These are phyloP conservation scores for Botrytis galanthina DNA, from an alignment of 2,329 filamentous ascomycete species.

Conservation along the genomic window DNA sequence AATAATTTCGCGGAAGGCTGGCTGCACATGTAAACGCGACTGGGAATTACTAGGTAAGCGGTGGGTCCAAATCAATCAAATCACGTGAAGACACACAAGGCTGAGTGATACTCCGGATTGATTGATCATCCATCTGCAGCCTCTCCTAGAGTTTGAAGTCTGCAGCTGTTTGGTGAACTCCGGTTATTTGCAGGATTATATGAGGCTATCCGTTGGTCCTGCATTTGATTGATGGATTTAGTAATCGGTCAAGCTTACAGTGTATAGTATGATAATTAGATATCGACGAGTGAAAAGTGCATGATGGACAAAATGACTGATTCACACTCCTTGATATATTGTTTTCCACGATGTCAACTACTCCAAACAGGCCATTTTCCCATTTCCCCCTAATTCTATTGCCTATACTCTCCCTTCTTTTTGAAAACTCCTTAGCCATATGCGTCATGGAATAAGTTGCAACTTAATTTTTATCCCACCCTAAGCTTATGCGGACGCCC, in stretches of 20 bases:
- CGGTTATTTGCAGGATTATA: neutral
- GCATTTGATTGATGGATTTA: neutral
- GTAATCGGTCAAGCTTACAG: slow-evolving; percentile 9
- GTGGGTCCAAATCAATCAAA: neutral
- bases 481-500: neutral
- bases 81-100: slow-evolving; percentile 16
- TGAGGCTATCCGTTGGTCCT: neutral
- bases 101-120: neutral
- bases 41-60: slow-evolving; percentile 7
- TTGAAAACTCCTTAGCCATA: neutral
- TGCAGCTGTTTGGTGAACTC: neutral
- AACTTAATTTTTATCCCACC: neutral
- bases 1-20: slow-evolving; percentile 22
- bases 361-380: neutral
- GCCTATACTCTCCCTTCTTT: neutral
- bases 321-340: neutral
- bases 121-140: neutral
- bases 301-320: neutral
- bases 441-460: neutral
- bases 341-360: neutral
- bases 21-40: slow-evolving; percentile 21
- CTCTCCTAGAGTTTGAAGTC: slow-evolving; percentile 4
- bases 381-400: neutral
- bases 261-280: neutral
- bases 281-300: neutral